These are phyloP conservation scores for Cicer arietinum DNA, from an alignment of 306 rosid genomes.

Conservation along the genomic window DNA sequence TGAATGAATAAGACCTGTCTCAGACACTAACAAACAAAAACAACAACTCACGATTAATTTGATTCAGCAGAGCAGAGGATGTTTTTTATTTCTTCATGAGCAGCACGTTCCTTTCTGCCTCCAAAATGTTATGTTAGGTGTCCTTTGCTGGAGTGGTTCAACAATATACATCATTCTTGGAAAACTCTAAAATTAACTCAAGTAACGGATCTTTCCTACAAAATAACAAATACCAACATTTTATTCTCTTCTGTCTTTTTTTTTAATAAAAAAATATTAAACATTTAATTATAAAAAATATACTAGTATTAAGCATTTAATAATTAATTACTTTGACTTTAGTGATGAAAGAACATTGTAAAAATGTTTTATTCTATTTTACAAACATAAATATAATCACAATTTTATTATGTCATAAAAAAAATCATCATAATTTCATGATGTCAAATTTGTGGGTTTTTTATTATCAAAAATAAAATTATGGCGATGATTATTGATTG, in stretches of 20 bases:
- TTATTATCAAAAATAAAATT: too few species aligned
- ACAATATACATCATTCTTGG: neutral
- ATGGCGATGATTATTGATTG: too few species aligned
- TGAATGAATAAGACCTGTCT: slow-evolving; percentile 3
- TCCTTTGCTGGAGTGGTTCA: neutral
- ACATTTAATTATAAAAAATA: too few species aligned
- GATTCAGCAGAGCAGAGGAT: neutral
- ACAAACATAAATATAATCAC: too few species aligned
- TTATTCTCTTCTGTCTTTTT: neutral
- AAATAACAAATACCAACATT: neutral
- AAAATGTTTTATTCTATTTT: too few species aligned
- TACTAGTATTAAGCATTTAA: too few species aligned
- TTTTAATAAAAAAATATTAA: neutral
- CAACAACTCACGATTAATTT: slow-evolving; percentile 1
- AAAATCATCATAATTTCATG: too few species aligned
- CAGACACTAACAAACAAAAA: neutral
- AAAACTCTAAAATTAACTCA: neutral
- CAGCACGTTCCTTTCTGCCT: neutral
- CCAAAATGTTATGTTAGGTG: neutral
- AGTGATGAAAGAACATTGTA: too few species aligned
- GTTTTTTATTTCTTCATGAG: neutral
- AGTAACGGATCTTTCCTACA: neutral
- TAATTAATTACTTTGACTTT: too few species aligned
- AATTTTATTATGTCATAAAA: too few species aligned
- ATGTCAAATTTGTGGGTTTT: too few species aligned